Base-by-base conservation (phyloP, 2,329 filamentous ascomycete species). In the Neurospora sp. region DNA sequence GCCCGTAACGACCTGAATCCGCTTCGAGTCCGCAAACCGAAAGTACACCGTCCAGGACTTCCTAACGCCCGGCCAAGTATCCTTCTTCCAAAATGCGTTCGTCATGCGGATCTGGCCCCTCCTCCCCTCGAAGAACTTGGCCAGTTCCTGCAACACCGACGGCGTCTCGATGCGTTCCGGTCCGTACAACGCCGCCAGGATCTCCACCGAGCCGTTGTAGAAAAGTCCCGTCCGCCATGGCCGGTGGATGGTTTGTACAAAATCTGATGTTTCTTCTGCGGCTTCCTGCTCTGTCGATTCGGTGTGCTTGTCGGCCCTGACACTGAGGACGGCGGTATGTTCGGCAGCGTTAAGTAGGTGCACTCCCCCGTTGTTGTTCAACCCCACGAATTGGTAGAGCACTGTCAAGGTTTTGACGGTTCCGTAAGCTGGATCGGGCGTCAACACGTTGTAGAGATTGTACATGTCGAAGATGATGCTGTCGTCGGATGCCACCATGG, bases 1-100 rank as follows among this genome's bases (percentile, higher is more conserved):
- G 3, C 76, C 74, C n/a, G 71, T 72, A n/a, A 74, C 75, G 4
- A 76, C 75, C 70, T 78, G 78, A 58, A 74, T 70, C 10, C 70
- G 66, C 66, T 68, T 72, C 23, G 72, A 71, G 43, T 72, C 70
- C 4, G 66, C 70, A 69, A 73, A 74, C 17, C 70, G 71, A 19
- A 72, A 72, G 23, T 67, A 74, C 66, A 72, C 74, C 28, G 71
- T 73, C 74, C 75, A 75, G 28, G 71, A 72, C 71, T 75, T 75
- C 15, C 40, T 42, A 28, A 70, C 52, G n/a, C 69, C 71, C 52
- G 70, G 70, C 73, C 73, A 75, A 28, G 73, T 73, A 67, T 77
- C 76, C 39, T 68, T 71, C 68, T 73, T 74, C 70, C 73, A 74
- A 69, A 75, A 72, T 10, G 70, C 68, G 69, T 73, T 72, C 69